Conservation (phyloP, 1,284 basidiomycete species). For the Puccinia triticina region DNA sequence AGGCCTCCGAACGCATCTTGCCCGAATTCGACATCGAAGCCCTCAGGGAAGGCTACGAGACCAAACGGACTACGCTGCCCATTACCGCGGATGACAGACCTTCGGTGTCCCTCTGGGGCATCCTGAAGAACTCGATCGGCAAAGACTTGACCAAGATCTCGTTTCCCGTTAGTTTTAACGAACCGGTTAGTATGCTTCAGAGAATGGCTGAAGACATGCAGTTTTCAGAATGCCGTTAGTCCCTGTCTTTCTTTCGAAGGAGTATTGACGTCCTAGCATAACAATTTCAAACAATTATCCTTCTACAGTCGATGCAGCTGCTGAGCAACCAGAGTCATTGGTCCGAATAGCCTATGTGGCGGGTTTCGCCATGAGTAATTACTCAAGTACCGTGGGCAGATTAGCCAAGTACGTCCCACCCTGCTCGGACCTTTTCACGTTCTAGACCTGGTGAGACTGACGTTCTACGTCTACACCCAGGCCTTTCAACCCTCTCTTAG, state of each 20-base stretch:
- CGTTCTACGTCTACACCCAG: conserved; percentile 58
- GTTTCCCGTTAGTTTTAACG: conserved; percentile 95
- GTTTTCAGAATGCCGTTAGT: conserved; percentile 85
- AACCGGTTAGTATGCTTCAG: conserved; percentile 91
- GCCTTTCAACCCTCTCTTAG: conserved; percentile 63
- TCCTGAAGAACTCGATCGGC: conserved; percentile 92
- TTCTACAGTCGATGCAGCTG: conserved; percentile 76
- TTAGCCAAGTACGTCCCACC: conserved; percentile 57
- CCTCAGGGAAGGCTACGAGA: conserved; percentile 68
- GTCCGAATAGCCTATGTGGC: conserved; percentile 89
- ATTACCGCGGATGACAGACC: conserved; percentile 80
- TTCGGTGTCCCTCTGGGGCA: conserved; percentile 88
- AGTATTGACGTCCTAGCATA: neutral
- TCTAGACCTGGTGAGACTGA: conserved; percentile 72
- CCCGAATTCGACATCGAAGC: conserved; percentile 60
- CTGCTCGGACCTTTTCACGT: neutral
- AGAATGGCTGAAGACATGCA: conserved; percentile 86
- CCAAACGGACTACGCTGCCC: conserved; percentile 70
- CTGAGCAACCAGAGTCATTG: conserved; percentile 74
- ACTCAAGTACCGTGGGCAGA: conserved; percentile 80
- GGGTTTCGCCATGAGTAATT: conserved; percentile 97
- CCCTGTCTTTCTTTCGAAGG: conserved; percentile 1
- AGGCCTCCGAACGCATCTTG: conserved; percentile 54
- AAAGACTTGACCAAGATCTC: conserved; percentile 93
- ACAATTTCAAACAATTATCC: no score